phyloP scores from a whole-genome alignment of 306 rosid genomes.

The Ormosia semicastrata region DNA sequence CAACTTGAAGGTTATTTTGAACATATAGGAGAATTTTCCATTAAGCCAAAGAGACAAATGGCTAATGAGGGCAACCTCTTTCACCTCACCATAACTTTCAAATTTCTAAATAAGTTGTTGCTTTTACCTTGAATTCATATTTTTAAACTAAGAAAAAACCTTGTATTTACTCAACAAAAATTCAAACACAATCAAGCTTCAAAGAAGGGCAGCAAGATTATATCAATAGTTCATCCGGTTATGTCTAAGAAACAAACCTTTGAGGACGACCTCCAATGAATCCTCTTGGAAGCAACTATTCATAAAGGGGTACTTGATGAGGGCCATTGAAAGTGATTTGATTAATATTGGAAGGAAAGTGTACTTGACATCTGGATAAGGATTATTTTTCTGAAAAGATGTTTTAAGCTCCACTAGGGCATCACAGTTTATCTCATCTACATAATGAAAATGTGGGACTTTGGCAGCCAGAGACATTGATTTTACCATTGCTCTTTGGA shows the following conservation, averaged over 20 bases:
- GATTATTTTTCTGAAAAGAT: slow-evolving; percentile 67
- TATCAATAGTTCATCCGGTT: neutral
- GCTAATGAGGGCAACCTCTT: neutral
- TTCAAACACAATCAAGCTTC: neutral
- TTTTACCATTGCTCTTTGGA: slow-evolving; percentile 79
- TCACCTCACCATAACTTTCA: neutral
- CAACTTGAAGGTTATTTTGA: neutral
- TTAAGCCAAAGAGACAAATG: neutral
- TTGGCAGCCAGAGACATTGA: slow-evolving; percentile 87
- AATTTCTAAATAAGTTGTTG: neutral
- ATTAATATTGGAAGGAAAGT: slow-evolving; percentile 85
- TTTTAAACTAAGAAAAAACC: neutral
- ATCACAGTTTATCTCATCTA: slow-evolving; percentile 82
- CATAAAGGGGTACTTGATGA: slow-evolving; percentile 67
- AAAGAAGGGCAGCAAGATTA: neutral
- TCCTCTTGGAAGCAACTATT: slow-evolving; percentile 89
- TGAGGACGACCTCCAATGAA: slow-evolving; percentile 67
- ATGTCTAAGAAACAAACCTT: slow-evolving; percentile 56
- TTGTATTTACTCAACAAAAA: neutral
- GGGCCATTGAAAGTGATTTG: slow-evolving; percentile 82
- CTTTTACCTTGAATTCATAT: neutral
- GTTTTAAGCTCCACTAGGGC: slow-evolving; percentile 74
- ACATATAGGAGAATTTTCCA: neutral
- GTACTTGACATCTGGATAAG: slow-evolving; percentile 69
- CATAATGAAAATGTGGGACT: slow-evolving; percentile 93